A percentile compares a stretch with the other conserved stretches of the same genome.
Evolutionary conservation across 441 rosid genomes (phyloP).

Genomic region (Rhodomyrtus psidioides): DNA sequence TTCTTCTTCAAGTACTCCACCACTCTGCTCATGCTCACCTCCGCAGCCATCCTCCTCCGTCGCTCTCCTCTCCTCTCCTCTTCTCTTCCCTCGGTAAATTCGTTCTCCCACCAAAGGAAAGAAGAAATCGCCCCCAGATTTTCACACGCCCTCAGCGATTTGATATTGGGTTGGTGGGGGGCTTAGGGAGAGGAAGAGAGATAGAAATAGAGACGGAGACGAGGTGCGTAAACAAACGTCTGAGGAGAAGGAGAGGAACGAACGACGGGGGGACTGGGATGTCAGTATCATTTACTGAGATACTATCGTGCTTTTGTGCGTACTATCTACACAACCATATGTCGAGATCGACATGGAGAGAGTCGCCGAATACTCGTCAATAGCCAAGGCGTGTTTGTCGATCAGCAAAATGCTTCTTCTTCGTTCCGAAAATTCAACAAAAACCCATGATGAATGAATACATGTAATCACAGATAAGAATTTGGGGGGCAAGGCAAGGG

Average conservation of each 20-base stretch:
- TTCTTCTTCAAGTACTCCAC: not conserved
- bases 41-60: conserved; percentile 49
- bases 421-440: not conserved
- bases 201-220: not conserved
- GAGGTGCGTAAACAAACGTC: not conserved
- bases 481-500: not conserved
- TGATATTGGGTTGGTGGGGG: not conserved
- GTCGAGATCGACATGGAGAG: not conserved
- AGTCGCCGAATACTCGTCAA: not conserved
- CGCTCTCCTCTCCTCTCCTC: not conserved
- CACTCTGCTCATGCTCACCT: conserved; percentile 41
- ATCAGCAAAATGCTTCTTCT: not conserved
- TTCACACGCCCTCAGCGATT: not conserved
- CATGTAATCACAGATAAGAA: not conserved
- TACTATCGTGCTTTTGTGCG: not conserved
- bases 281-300: not conserved
- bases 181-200: no score
- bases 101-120: not conserved
- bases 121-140: not conserved
- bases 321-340: no score
- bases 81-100: not conserved
- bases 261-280: not conserved
- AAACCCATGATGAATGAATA: not conserved
- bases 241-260: no score
- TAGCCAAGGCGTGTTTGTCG: not conserved